Evolutionary conservation across 2,329 filamentous ascomycete species (phyloP), one percentile per base, ranked within the genome.

Genomic region (Tolypocladium sp.): DNA sequence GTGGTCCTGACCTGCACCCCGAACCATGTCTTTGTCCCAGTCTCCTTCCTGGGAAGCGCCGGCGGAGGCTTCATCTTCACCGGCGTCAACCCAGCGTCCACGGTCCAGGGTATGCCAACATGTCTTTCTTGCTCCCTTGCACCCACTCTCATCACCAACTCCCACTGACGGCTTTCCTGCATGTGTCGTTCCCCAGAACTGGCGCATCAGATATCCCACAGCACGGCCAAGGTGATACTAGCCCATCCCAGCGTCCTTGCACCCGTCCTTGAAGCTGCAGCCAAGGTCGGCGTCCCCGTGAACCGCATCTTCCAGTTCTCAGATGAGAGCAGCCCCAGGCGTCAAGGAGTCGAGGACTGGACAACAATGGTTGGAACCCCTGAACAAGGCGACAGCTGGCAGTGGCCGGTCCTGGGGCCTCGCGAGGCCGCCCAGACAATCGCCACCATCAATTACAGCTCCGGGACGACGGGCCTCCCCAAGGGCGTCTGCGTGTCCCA

Each of bases 11-110:
- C 82, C 51, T 81, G 78, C 64, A 79, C 78, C 0, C 75, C 78
- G 2, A 84, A 84, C 64, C 79, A 82, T 61, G 77, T 84, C 44
- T 82, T 80, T 62, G 76, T 84, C 1, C 81, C 81, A 0, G 77
- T 79, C 4, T 77, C 78, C 17, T 84, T 82, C 64, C 70, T 83
- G 6, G 81, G 79, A 3, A 77, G 81, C 44, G 76, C 82, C 1
- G 82, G 81, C 0, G 75, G 76, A 27, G 80, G 80, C 3, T 77
- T 74, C 60, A 74, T 80, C 27, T 85, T 84, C 68, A 83, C 77
- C 57, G 81, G 79, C 25, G 79, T 76, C 5, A 84, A 83, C 64
- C 80, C 81, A 17, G 71, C 72, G 12, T 83, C 81, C 63, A 82
- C 79, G 1, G 69, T 76, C 17, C 70, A 73, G 59, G 79, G 79